phyloP scores from a whole-genome alignment of 2,329 filamentous ascomycete species.

The Alternaria metachromatica region DNA sequence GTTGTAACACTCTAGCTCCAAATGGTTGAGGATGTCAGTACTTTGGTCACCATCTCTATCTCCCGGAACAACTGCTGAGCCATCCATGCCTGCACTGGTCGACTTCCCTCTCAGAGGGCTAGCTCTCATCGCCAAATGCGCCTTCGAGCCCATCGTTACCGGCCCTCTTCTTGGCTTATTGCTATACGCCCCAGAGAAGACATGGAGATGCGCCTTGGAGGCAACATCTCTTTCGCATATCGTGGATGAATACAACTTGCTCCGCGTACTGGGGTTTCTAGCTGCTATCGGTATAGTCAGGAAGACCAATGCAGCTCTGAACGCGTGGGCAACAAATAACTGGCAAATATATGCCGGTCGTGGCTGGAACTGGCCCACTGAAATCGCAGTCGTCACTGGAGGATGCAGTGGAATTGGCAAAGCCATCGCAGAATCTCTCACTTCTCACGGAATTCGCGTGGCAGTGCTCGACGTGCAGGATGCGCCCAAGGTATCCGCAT shows the following conservation, averaged over 20 bases:
- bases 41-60: not conserved
- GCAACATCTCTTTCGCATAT: not conserved
- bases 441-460: conserved; percentile 13
- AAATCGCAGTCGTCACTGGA: conserved; percentile 25
- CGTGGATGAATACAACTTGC: not conserved
- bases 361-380: conserved; percentile 20
- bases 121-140: not conserved
- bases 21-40: not conserved
- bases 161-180: conserved; percentile 2
- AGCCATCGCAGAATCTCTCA: conserved; percentile 18
- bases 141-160: conserved; percentile 3
- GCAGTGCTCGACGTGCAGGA: conserved; percentile 22
- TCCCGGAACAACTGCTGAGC: not conserved
- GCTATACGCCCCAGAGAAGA: not conserved
- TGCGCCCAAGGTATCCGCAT: conserved; percentile 5
- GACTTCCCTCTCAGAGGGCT: not conserved
- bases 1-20: not conserved
- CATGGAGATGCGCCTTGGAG: not conserved
- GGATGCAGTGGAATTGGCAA: conserved; percentile 23
- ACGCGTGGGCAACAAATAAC: conserved; percentile 9
- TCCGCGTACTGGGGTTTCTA: conserved; percentile 1
- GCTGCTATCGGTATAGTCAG: not conserved
- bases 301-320: conserved; percentile 4
- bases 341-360: conserved; percentile 8
- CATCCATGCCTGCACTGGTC: not conserved